Evolutionary conservation across 176 grass and related monocot species (phyloP).

Genomic region (Guadua angustifolia): DNA sequence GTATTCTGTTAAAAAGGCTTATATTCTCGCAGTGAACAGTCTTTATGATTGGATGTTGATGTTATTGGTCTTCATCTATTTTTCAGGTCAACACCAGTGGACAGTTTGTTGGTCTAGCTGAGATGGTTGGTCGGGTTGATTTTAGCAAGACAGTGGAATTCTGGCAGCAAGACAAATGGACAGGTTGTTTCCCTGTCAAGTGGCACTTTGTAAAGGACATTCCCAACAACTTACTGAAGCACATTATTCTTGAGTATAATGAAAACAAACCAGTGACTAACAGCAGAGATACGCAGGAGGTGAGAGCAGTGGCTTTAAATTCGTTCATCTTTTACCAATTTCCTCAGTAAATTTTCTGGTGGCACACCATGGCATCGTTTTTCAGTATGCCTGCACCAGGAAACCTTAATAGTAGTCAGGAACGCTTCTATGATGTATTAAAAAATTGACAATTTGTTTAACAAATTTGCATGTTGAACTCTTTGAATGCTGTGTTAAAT

Average conservation of each 20-base stretch:
- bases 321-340: slow-evolving; percentile 6
- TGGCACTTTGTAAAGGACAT: slow-evolving; percentile 99
- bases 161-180: slow-evolving; percentile 98
- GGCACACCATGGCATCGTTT: background rate
- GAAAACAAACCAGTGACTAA: slow-evolving; percentile 96
- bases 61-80: slow-evolving; percentile 17
- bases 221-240: slow-evolving; percentile 81
- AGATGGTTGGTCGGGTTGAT: slow-evolving; percentile 83
- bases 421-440: background rate
- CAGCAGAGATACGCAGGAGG: slow-evolving; percentile 94
- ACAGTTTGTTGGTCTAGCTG: slow-evolving; percentile 85
- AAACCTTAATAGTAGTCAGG: background rate
- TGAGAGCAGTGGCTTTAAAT: slow-evolving; percentile 27
- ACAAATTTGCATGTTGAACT: slow-evolving; percentile 4
- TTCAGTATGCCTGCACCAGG: background rate
- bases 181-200: slow-evolving; percentile 87
- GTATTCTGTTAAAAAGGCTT: background rate
- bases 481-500: slow-evolving; percentile 27
- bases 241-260: slow-evolving; percentile 87
- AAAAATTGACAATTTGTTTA: background rate
- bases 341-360: slow-evolving; percentile 14
- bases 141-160: slow-evolving; percentile 84
- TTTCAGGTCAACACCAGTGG: slow-evolving; percentile 79
- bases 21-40: background rate
- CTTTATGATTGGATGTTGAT: slow-evolving; percentile 22